Conservation (phyloP, 2,329 filamentous ascomycete genomes). For the Calonectria hongkongensis region DNA sequence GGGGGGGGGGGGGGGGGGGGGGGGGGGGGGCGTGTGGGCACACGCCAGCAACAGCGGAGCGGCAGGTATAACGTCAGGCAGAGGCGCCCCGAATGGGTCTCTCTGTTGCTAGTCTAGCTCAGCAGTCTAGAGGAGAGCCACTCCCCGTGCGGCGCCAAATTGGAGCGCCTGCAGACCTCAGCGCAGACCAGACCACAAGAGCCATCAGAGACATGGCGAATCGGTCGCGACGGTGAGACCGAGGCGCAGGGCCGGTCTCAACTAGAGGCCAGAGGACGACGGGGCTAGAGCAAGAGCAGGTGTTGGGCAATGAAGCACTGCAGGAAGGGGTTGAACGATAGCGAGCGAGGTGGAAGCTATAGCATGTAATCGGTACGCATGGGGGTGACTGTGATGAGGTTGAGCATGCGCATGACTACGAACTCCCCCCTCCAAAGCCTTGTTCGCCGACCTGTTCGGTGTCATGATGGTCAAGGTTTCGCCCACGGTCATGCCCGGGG, state of each 20-base stretch:
- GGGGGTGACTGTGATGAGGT: conserved; percentile 11
- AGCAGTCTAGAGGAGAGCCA: conserved; percentile 5
- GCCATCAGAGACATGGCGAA: conserved; percentile 39
- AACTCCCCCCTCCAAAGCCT: conserved; percentile 7
- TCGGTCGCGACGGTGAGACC: conserved; percentile 46
- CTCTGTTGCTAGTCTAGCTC: conserved; percentile 16
- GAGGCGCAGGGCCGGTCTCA: conserved; percentile 38
- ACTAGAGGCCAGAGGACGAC: conserved; percentile 25
- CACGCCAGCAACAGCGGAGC: neutral
- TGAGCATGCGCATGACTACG: conserved; percentile 11
- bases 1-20: no score
- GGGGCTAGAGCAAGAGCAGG: conserved; percentile 32
- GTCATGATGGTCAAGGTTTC: conserved; percentile 18
- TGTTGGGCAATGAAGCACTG: conserved; percentile 28
- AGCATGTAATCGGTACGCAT: conserved; percentile 11
- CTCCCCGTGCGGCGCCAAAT: conserved; percentile 16
- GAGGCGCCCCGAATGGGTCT: conserved; percentile 6
- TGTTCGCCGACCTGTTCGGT: neutral
- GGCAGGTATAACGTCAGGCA: conserved; percentile 21
- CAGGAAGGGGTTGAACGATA: conserved; percentile 20
- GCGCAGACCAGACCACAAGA: conserved; percentile 22
- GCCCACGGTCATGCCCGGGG: neutral
- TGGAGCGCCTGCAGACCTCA: conserved; percentile 41
- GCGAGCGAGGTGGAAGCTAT: conserved; percentile 16
- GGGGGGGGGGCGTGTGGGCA: conserved; percentile 3